Percentiles rank a stretch among this genome's conserved stretches.
These are phyloP conservation scores for Akanthomyces muscarius DNA, from an alignment of 2,329 filamentous ascomycete species.

Conservation along the genomic window DNA sequence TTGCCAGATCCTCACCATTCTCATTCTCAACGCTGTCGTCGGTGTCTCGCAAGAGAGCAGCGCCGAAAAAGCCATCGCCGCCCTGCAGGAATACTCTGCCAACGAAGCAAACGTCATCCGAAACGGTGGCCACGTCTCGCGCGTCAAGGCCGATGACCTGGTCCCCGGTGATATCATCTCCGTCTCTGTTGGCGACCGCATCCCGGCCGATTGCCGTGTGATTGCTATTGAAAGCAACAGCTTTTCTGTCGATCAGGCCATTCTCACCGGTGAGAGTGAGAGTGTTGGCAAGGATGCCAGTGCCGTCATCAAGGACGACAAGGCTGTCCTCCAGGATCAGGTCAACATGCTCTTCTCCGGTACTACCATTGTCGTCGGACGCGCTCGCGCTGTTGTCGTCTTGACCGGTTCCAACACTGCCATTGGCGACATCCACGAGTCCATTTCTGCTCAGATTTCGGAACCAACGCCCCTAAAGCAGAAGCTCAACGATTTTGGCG, in stretches of 20 bases:
- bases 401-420: conserved; percentile 86
- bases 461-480: conserved; percentile 96
- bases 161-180: conserved; percentile 92
- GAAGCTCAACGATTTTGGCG: conserved; percentile 97
- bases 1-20: conserved; percentile 83
- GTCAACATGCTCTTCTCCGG: conserved; percentile 98
- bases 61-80: conserved; percentile 96
- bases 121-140: conserved; percentile 68
- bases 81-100: conserved; percentile 96
- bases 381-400: conserved; percentile 86
- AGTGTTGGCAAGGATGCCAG: conserved; percentile 82
- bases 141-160: conserved; percentile 92
- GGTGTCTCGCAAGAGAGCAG: conserved; percentile 98
- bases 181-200: conserved; percentile 83
- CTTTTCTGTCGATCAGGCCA: conserved; percentile 94
- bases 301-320: conserved; percentile 65
- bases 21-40: conserved; percentile 94
- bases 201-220: conserved; percentile 91
- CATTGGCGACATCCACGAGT: conserved; percentile 98
- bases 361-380: conserved; percentile 92
- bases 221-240: conserved; percentile 93
- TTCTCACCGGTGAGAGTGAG: conserved; percentile 95
- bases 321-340: conserved; percentile 96
- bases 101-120: conserved; percentile 94
- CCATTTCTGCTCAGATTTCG: conserved; percentile 95